Percentiles rank a stretch among this genome's conserved stretches.
Evolutionary conservation across 2,329 filamentous ascomycete species (phyloP).

Genomic region (Fusarium scirpi): DNA sequence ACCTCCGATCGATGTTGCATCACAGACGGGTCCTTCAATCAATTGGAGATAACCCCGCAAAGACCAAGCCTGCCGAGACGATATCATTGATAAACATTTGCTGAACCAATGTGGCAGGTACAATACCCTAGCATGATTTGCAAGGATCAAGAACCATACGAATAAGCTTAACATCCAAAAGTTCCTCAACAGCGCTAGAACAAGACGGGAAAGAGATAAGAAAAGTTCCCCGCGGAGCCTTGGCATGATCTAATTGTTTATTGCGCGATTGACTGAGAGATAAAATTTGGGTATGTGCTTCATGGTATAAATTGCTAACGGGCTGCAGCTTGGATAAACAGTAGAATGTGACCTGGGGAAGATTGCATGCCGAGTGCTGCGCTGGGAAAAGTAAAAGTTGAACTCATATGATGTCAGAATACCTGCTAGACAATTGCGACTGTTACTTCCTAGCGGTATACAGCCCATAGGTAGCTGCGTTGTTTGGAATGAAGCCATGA

Average conservation of each 20-base stretch:
- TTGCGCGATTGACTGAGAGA: too few species aligned
- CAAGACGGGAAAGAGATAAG: conserved; percentile 18
- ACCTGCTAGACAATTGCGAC: too few species aligned
- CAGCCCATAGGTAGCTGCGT: too few species aligned
- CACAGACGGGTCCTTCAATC: background rate
- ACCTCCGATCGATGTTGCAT: conserved; percentile 7
- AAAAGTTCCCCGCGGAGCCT: background rate
- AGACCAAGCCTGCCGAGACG: background rate
- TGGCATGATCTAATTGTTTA: background rate
- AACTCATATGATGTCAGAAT: too few species aligned
- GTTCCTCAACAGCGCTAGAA: conserved; percentile 24
- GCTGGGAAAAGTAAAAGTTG: too few species aligned
- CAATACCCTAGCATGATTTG: background rate
- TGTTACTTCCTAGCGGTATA: too few species aligned
- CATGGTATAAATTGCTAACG: too few species aligned
- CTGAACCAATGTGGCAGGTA: conserved; percentile 33
- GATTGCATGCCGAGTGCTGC: too few species aligned
- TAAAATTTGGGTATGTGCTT: too few species aligned
- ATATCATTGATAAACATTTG: conserved; percentile 1
- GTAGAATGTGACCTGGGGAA: too few species aligned
- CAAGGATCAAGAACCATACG: conserved; percentile 30
- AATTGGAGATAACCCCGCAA: conserved; percentile 6
- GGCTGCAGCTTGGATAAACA: too few species aligned
- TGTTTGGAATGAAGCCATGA: too few species aligned
- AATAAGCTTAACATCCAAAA: conserved; percentile 42